Conservation (phyloP, 805 yeast genomes). For the Ogataea ganodermae region DNA sequence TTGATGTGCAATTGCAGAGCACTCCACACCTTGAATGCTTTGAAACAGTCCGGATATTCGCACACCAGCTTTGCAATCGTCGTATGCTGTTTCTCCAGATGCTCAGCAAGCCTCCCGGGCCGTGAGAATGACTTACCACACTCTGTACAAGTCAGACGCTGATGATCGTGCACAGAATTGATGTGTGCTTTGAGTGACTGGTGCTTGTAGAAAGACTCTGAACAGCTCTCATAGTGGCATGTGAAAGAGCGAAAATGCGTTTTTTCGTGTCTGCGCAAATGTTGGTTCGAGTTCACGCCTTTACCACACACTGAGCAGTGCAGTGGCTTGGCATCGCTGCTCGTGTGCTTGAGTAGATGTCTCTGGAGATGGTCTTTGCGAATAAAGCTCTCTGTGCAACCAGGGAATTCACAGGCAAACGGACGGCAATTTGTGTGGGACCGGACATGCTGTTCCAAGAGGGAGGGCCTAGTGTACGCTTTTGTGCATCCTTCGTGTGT, state of each 20-base stretch:
- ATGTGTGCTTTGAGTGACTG: constrained; percentile 76
- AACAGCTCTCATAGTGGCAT: constrained; percentile 65
- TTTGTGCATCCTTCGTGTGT: constrained; percentile 67
- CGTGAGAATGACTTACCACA: constrained; percentile 69
- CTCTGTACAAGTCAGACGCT: constrained; percentile 53
- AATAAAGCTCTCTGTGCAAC: constrained; percentile 65
- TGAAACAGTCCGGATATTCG: constrained; percentile 60
- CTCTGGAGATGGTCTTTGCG: constrained; percentile 81
- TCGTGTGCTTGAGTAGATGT: constrained; percentile 65
- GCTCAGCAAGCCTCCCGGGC: constrained; percentile 66
- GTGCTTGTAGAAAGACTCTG: constrained; percentile 69
- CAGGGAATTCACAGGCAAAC: constrained; percentile 54
- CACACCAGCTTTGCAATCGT: constrained; percentile 55
- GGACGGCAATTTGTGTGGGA: constrained; percentile 83
- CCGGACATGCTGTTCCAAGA: constrained; percentile 77
- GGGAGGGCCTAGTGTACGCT: constrained; percentile 77
- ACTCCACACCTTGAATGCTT: constrained; percentile 68
- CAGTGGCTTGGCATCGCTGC: constrained; percentile 60
- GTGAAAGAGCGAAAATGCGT: constrained; percentile 71
- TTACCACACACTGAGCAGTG: constrained; percentile 76
- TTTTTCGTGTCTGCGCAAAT: constrained; percentile 75
- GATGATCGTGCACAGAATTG: constrained; percentile 56
- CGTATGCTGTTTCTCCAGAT: constrained; percentile 63
- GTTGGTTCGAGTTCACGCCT: constrained; percentile 81
- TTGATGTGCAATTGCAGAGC: constrained; percentile 71